Conservation (phyloP, 345 rosid genomes). For the Laguncularia racemosa region DNA sequence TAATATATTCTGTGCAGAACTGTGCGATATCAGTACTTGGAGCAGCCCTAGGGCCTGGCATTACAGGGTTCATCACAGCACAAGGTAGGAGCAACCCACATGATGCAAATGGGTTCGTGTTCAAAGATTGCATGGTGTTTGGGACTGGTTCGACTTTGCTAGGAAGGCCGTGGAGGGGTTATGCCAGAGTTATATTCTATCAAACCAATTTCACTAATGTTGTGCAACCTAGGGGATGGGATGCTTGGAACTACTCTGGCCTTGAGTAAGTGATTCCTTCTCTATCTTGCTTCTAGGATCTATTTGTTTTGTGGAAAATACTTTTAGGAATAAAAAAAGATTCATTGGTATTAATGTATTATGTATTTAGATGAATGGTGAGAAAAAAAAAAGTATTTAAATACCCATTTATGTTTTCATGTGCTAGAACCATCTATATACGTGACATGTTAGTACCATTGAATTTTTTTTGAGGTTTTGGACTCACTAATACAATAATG, state of each 20-base stretch:
- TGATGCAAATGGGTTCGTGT: slow-evolving; percentile 43
- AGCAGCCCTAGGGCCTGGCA: slow-evolving; percentile 17
- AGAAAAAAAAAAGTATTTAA: background rate
- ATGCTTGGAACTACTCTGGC: slow-evolving; percentile 26
- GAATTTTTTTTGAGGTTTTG: too few species aligned
- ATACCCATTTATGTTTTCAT: too few species aligned
- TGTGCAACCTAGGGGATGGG: slow-evolving; percentile 38
- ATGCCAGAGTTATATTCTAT: slow-evolving; percentile 41
- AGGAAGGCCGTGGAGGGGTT: slow-evolving; percentile 50
- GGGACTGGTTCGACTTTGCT: slow-evolving; percentile 32
- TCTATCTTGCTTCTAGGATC: too few species aligned
- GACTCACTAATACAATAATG: too few species aligned
- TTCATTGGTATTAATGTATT: too few species aligned
- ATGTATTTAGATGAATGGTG: too few species aligned
- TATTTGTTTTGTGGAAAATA: background rate
- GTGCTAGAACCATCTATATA: too few species aligned
- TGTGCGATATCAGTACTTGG: slow-evolving; percentile 43
- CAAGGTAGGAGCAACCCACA: slow-evolving; percentile 29
- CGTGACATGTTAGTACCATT: too few species aligned
- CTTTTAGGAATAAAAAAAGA: background rate
- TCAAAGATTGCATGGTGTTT: slow-evolving; percentile 34
- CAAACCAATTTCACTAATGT: slow-evolving; percentile 19
- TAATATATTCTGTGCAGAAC: slow-evolving; percentile 12
- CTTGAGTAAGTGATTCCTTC: slow-evolving; percentile 27
- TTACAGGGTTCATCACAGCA: slow-evolving; percentile 40